Evolutionary conservation across 2,329 filamentous ascomycete species (phyloP).

Genomic region (Aspergillus fijiensis): DNA sequence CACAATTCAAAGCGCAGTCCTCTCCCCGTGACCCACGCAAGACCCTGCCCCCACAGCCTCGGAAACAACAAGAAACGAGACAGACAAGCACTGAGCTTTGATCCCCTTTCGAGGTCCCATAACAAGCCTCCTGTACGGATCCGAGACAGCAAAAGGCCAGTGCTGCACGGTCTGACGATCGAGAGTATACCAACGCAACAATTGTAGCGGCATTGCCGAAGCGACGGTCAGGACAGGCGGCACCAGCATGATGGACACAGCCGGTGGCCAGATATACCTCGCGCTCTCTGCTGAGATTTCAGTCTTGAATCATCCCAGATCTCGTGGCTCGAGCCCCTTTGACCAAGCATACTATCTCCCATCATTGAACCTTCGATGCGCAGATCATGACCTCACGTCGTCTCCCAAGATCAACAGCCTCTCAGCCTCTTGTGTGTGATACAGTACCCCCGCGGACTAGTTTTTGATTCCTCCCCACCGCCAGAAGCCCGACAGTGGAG

Average conservation of each 20-base stretch:
- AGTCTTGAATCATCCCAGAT: neutral
- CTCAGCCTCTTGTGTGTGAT: conserved; percentile 67
- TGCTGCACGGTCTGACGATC: neutral
- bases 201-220: neutral
- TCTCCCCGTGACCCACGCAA: neutral
- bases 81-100: conserved; percentile 18
- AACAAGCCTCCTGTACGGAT: neutral
- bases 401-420: neutral
- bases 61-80: conserved; percentile 5
- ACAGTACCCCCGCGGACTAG: conserved; percentile 85
- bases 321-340: neutral
- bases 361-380: neutral
- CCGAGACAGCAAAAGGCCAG: neutral
- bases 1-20: neutral
- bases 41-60: neutral
- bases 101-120: conserved; percentile 13
- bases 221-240: neutral
- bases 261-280: neutral
- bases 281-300: neutral
- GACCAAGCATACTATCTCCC: neutral
- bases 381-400: conserved; percentile 1
- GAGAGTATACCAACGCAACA: neutral
- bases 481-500: conserved; percentile 49
- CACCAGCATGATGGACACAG: neutral
- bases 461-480: conserved; percentile 85